Evolutionary conservation across 257 asterid species (phyloP).

Genomic region (Solanum neorickii): DNA sequence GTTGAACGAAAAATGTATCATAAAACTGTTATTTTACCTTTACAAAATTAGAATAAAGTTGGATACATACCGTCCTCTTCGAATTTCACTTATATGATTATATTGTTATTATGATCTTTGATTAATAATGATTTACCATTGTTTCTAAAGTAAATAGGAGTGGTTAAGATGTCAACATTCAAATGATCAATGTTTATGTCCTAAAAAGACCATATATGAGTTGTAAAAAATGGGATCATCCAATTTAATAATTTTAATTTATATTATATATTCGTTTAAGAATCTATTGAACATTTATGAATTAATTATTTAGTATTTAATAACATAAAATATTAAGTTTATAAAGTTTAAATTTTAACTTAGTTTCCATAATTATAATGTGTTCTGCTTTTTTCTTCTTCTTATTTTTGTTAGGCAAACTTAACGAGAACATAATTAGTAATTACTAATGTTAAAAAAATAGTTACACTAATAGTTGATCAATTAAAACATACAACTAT

Average conservation of each 20-base stretch:
- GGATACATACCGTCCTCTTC: background rate
- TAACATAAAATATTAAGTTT: background rate
- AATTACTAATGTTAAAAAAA: background rate
- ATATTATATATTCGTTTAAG: background rate
- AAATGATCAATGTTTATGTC: background rate
- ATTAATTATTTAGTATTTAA: background rate
- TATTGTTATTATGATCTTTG: background rate
- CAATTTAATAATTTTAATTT: background rate
- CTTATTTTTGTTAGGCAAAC: background rate
- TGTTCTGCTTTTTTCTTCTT: background rate
- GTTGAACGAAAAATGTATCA: background rate
- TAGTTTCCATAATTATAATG: fast-evolving
- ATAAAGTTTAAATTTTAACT: background rate
- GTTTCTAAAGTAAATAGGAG: background rate
- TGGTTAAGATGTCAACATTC: background rate
- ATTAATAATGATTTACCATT: background rate
- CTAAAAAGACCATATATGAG: background rate
- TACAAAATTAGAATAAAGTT: fast-evolving
- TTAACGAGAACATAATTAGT: background rate
- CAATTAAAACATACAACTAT: background rate
- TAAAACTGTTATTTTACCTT: background rate
- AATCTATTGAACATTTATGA: background rate
- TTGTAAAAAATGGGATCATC: background rate
- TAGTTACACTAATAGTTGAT: background rate
- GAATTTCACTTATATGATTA: fast-evolving